These are phyloP conservation scores for Mycogone perniciosa DNA, from an alignment of 2,329 filamentous ascomycete genomes.

Conservation along the genomic window DNA sequence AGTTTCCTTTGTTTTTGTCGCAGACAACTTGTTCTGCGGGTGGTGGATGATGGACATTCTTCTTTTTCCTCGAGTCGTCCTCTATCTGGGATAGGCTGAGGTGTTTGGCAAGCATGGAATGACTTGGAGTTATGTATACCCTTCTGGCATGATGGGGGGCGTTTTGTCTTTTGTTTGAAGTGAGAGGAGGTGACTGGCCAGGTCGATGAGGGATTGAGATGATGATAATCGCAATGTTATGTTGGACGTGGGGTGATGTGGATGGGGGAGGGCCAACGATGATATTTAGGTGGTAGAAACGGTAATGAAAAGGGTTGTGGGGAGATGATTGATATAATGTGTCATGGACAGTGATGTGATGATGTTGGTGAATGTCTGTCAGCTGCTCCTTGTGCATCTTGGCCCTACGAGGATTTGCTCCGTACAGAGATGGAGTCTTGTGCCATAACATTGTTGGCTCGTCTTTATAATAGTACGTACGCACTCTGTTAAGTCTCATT, in stretches of 20 bases:
- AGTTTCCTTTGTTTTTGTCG: slow-evolving; percentile 8
- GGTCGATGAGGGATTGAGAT: background rate
- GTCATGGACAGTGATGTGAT: too few relatives aligned
- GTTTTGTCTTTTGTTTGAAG: slow-evolving; percentile 6
- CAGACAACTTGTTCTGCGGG: background rate
- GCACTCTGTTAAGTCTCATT: too few relatives aligned
- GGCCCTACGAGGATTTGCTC: too few relatives aligned
- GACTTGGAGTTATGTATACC: slow-evolving; percentile 9
- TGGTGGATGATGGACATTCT: background rate
- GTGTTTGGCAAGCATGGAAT: slow-evolving; percentile 14
- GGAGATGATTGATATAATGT: background rate
- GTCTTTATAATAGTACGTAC: too few relatives aligned
- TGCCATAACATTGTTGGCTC: too few relatives aligned
- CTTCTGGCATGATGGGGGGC: slow-evolving; percentile 8
- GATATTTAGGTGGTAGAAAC: too few relatives aligned
- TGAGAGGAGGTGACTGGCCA: background rate
- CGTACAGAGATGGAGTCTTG: too few relatives aligned
- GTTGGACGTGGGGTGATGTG: background rate
- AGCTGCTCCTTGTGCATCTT: too few relatives aligned
- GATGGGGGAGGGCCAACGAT: too few relatives aligned
- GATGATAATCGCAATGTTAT: background rate
- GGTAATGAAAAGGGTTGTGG: background rate
- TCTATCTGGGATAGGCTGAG: slow-evolving; percentile 11
- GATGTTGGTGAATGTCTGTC: too few relatives aligned
- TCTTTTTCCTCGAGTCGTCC: slow-evolving; percentile 10